phyloP scores from a whole-genome alignment of 2,329 filamentous ascomycete genomes.

The Colletotrichum sp. region DNA sequence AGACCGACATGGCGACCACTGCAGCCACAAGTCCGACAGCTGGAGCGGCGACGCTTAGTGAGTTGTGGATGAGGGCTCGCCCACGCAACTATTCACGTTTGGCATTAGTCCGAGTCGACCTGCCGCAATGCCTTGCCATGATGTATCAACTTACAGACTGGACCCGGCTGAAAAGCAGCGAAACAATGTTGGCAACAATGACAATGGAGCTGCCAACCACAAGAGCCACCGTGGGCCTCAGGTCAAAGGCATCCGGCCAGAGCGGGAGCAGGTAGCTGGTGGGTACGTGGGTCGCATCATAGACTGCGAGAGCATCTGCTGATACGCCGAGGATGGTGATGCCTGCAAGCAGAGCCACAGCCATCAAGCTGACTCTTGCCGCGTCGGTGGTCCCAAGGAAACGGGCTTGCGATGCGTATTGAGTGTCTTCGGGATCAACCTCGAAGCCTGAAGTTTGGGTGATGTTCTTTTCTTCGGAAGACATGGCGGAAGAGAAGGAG shows the following conservation, averaged over 20 bases:
- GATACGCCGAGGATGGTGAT: constrained; percentile 59
- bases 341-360: constrained; percentile 54
- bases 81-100: constrained; percentile 1
- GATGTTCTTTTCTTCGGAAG: constrained; percentile 40
- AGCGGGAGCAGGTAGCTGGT: constrained; percentile 54
- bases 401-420: constrained; percentile 40
- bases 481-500: background rate
- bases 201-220: constrained; percentile 57
- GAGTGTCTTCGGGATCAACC: constrained; percentile 45
- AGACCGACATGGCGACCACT: constrained; percentile 60
- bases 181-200: constrained; percentile 49
- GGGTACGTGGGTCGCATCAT: constrained; percentile 57
- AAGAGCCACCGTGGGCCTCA: constrained; percentile 60
- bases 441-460: constrained; percentile 54
- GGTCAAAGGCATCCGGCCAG: constrained; percentile 63
- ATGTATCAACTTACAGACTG: constrained; percentile 47
- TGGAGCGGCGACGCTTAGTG: constrained; percentile 29
- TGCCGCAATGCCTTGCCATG: background rate
- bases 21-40: constrained; percentile 40
- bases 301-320: constrained; percentile 58
- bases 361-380: constrained; percentile 51
- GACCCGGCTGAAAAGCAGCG: constrained; percentile 54
- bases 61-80: constrained; percentile 11
- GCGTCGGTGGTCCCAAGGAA: constrained; percentile 46
- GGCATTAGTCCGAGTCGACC: background rate